Percentiles rank a stretch among this genome's conserved stretches.
Conservation (phyloP, 305 asterid genomes). For the Solanum hybrid region DNA sequence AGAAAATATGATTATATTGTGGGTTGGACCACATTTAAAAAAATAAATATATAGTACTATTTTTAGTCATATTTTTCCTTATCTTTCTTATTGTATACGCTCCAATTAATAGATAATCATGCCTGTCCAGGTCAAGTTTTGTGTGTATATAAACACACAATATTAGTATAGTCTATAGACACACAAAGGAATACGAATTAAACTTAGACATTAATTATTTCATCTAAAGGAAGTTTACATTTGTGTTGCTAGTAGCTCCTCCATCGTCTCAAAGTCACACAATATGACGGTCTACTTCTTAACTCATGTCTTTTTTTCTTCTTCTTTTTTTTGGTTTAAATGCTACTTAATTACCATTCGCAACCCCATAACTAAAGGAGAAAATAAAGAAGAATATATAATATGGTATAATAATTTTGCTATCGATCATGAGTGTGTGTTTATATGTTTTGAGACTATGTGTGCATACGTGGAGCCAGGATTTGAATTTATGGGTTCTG, state of each 20-base stretch:
- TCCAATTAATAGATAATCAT: neutral
- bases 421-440: neutral
- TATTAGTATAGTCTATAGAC: neutral
- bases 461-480: too few species aligned
- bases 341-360: neutral
- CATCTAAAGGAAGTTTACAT: neutral
- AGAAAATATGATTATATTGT: neutral
- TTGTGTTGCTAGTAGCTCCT: neutral
- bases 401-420: neutral
- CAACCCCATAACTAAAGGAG: neutral
- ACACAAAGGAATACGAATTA: neutral
- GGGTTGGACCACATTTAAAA: neutral
- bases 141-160: neutral
- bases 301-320: neutral
- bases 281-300: constrained; percentile 4
- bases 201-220: neutral
- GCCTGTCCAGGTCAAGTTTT: neutral
- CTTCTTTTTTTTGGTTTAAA: neutral
- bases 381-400: neutral
- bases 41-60: neutral
- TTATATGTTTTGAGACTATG: neutral
- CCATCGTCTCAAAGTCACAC: neutral
- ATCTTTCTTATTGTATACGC: neutral
- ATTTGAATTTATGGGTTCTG: neutral
- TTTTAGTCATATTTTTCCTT: neutral